These are phyloP conservation scores for Lavandula angustifolia DNA, from an alignment of 257 asterid genomes.

Conservation along the genomic window DNA sequence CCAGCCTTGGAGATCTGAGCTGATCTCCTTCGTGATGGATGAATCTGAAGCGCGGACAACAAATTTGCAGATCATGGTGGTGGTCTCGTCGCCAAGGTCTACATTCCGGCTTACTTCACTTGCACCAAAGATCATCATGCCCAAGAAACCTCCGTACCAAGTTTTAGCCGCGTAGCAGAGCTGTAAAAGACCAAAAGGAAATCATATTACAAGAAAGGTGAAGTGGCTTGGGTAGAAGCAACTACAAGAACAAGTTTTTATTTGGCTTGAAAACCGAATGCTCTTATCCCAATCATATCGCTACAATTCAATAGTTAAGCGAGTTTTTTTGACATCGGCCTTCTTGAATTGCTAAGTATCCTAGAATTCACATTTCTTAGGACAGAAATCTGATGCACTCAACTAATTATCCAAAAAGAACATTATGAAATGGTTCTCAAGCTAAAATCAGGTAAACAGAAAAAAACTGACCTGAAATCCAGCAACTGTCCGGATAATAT, in stretches of 20 bases:
- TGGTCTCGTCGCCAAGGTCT: slow-evolving; percentile 93
- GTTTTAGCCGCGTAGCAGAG: slow-evolving; percentile 94
- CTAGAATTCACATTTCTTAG: too few species aligned
- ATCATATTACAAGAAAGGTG: not conserved
- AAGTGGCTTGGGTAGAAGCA: too few species aligned
- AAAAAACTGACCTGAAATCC: slow-evolving; percentile 77
- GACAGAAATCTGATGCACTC: too few species aligned
- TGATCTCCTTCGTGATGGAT: slow-evolving; percentile 79
- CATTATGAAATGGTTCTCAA: slow-evolving; percentile 1
- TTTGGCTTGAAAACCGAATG: too few species aligned
- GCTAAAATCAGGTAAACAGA: slow-evolving; percentile 25
- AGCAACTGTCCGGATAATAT: slow-evolving; percentile 89
- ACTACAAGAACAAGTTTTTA: too few species aligned
- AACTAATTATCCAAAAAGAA: not conserved
- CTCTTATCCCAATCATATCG: too few species aligned
- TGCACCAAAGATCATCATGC: slow-evolving; percentile 95
- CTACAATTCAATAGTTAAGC: too few species aligned
- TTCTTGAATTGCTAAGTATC: too few species aligned
- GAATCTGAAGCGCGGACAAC: slow-evolving; percentile 91
- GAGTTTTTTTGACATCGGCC: too few species aligned
- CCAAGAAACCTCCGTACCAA: slow-evolving; percentile 92
- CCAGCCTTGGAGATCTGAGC: slow-evolving; percentile 91
- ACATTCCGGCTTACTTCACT: slow-evolving; percentile 99
- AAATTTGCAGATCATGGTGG: slow-evolving; percentile 93
- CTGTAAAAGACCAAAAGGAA: slow-evolving; percentile 37